Evolutionary conservation across 768 basidiomycete species (phyloP), one percentile per base, ranked within the genome.

Genomic region (Tylopilus vinaceipallidus): DNA sequence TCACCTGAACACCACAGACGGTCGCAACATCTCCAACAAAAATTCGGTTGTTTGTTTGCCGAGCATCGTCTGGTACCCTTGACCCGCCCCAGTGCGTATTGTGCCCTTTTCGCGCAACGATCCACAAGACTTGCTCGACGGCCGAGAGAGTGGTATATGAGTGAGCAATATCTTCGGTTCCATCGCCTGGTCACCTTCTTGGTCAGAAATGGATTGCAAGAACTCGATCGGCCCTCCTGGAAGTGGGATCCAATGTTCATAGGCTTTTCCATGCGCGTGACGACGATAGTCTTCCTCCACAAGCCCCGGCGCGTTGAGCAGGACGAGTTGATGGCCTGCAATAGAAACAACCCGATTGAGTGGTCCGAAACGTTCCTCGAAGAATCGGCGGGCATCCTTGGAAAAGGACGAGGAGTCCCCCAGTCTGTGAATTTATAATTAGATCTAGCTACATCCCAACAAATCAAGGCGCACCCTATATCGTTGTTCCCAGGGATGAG

Each of bases 401-500:
- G 80, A 79, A 53, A 77, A 75, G 5, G 78, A 65, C 3, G 73
- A 64, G 7, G 78, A 74, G 17, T 76, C 70, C 7, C 84, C 84
- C 53, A 88, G 72, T 16, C 85, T 84, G 59, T 4, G 27, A 34
- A 29, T 29, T 43, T 46, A 41, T 27, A 29, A 35, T 27, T n/a
- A 30, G n/a, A 34, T 3, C 16, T 27, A 6, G 41, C 23, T 24
- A 27, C 30, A 12, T 44, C 16, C 8, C 29, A 34, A 39, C 42
- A 20, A 24, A 44, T 41, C 1, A 20, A 41, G 38, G 68, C 79
- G 20, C 40, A 84, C 78, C 83, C 83, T 38, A 93, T 76, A 57
- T 93, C 91, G 55, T 84, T 85, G 56, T 93, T 93, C n/a, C 91
- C 91, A 7, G 87, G 83, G 35, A 90, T 73, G 59, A 80, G 82